Percentiles rank a stretch among this genome's conserved stretches.
Conservation (phyloP, 176 grass and related monocot species). For the Musa beccarii region DNA sequence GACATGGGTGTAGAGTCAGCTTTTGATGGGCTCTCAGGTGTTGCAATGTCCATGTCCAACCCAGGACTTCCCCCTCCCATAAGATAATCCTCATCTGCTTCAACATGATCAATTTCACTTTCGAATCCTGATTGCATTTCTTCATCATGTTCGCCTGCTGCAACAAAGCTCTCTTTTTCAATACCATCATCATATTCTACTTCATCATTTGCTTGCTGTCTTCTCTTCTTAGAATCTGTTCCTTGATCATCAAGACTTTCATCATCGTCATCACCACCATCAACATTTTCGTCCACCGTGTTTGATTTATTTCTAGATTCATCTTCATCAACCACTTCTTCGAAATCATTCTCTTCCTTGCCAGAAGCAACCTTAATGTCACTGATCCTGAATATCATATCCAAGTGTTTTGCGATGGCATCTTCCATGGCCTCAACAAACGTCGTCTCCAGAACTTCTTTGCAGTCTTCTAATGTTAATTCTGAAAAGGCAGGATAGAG, state of each 20-base stretch:
- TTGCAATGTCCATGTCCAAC: constrained; percentile 22
- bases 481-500: constrained; percentile 35
- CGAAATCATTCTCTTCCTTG: constrained; percentile 28
- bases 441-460: constrained; percentile 32
- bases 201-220: constrained; percentile 54
- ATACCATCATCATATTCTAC: constrained; percentile 75
- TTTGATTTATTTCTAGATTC: constrained; percentile 31
- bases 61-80: constrained; percentile 21
- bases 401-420: constrained; percentile 75
- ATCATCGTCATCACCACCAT: constrained; percentile 34
- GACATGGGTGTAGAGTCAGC: constrained; percentile 17
- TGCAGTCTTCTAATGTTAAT: constrained; percentile 47
- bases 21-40: constrained; percentile 17
- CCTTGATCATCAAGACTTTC: constrained; percentile 60
- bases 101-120: constrained; percentile 32
- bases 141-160: constrained; percentile 32
- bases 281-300: constrained; percentile 19
- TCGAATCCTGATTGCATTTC: constrained; percentile 27
- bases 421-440: constrained; percentile 80
- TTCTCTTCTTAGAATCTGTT: constrained; percentile 48
- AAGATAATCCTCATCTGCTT: constrained; percentile 35
- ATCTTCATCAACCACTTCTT: constrained; percentile 25
- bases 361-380: constrained; percentile 37
- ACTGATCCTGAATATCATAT: constrained; percentile 59
- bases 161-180: constrained; percentile 21